These are phyloP conservation scores for Abelmoschus esculentus DNA, from an alignment of 345 rosid species.

Conservation along the genomic window DNA sequence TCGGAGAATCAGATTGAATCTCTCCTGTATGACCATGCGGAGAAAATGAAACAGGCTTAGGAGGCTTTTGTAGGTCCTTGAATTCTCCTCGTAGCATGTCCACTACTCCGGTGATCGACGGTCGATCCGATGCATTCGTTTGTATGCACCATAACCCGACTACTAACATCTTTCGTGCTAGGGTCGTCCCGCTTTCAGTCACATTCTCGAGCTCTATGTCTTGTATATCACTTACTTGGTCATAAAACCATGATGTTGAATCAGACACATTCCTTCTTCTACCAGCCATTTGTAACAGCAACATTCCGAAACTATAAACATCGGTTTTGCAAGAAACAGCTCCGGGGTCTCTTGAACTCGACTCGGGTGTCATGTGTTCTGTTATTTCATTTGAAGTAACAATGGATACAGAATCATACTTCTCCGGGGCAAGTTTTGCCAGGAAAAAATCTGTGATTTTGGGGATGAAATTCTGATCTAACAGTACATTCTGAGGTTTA, in stretches of 20 bases:
- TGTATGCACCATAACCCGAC: conserved; percentile 40
- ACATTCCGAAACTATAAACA: conserved; percentile 7
- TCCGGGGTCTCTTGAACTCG: background rate
- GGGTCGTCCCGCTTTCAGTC: background rate
- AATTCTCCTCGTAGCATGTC: conserved; percentile 25
- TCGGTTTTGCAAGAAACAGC: background rate
- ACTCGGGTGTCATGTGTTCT: conserved; percentile 7
- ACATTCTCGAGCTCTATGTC: background rate
- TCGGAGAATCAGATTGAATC: background rate
- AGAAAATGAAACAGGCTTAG: conserved; percentile 19
- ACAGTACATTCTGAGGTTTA: conserved; percentile 1
- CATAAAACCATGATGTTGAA: conserved; percentile 1
- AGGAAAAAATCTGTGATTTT: conserved; percentile 8
- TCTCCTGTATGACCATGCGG: background rate
- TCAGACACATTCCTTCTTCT: background rate
- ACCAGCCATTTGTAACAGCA: conserved; percentile 2
- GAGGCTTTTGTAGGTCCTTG: conserved; percentile 22
- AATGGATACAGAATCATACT: background rate
- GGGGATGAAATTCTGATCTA: conserved; percentile 6
- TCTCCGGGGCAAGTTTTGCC: background rate
- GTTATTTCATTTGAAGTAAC: too few species aligned
- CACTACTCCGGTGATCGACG: conserved; percentile 27
- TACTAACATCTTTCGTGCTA: conserved; percentile 21
- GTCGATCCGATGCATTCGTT: conserved; percentile 25
- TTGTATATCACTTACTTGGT: background rate